These are phyloP conservation scores for Sugiyamaella floridensis DNA, from an alignment of 805 yeast species.

Conservation along the genomic window DNA sequence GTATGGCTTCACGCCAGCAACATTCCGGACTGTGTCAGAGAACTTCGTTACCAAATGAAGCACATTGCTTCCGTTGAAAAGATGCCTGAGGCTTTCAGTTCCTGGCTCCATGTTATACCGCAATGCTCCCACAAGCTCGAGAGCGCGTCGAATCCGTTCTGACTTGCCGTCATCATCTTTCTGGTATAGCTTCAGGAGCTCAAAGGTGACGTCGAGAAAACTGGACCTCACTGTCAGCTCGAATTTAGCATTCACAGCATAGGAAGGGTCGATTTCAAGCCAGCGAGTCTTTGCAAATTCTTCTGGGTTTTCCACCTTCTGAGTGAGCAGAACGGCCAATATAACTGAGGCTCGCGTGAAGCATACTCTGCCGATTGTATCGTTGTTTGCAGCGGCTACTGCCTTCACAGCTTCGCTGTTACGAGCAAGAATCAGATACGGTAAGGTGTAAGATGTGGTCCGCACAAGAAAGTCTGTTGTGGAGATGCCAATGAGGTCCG, in stretches of 20 bases:
- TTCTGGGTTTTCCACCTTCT: conserved; percentile 43
- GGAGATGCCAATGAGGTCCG: conserved; percentile 60
- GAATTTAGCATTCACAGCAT: conserved; percentile 26
- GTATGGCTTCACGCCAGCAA: conserved; percentile 63
- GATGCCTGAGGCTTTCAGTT: conserved; percentile 12
- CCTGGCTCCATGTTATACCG: conserved; percentile 11
- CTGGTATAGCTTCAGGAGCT: conserved; percentile 38
- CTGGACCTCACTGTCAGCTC: background rate
- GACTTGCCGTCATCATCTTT: conserved; percentile 13
- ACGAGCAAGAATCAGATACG: conserved; percentile 62
- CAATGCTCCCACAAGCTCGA: conserved; percentile 10
- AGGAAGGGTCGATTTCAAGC: conserved; percentile 46
- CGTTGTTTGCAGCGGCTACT: conserved; percentile 48
- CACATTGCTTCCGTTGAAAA: conserved; percentile 49
- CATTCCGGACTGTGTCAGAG: conserved; percentile 70
- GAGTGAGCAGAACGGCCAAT: conserved; percentile 51
- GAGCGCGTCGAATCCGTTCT: background rate
- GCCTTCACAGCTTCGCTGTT: conserved; percentile 54
- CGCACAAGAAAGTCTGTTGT: conserved; percentile 55
- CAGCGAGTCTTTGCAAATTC: conserved; percentile 46
- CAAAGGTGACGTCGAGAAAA: conserved; percentile 27
- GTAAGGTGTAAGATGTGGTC: conserved; percentile 68
- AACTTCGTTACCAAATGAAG: conserved; percentile 59
- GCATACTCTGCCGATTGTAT: conserved; percentile 41
- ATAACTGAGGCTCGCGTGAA: conserved; percentile 45